Conservation (phyloP, 768 basidiomycete species). For the Austroboletus eburneus region DNA sequence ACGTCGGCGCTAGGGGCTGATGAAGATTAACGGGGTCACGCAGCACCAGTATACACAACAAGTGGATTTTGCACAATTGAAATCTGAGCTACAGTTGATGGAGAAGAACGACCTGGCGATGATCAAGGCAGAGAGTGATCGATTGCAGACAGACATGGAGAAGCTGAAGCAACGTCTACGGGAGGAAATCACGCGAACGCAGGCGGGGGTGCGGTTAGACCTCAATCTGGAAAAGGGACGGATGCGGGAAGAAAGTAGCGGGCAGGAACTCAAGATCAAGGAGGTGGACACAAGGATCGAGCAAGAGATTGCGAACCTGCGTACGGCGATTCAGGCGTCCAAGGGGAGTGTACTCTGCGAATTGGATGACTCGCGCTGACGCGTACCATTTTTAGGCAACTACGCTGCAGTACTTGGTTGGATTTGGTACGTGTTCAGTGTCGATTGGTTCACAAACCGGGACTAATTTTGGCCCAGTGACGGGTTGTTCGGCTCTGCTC, state of each 20-base stretch:
- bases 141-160: conserved; percentile 87
- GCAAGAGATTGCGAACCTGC: conserved; percentile 84
- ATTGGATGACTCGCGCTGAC: no score
- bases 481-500: conserved; percentile 78
- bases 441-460: not conserved
- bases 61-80: conserved; percentile 95
- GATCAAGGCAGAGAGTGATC: conserved; percentile 95
- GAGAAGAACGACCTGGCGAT: conserved; percentile 95
- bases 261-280: conserved; percentile 93
- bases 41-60: conserved; percentile 92
- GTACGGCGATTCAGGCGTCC: conserved; percentile 80
- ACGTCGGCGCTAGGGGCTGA: not conserved
- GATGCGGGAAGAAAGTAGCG: conserved; percentile 87
- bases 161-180: conserved; percentile 90
- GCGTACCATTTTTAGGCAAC: no score
- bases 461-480: conserved; percentile 45
- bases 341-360: no score
- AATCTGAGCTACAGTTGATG: conserved; percentile 93
- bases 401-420: conserved; percentile 82
- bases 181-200: conserved; percentile 88
- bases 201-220: conserved; percentile 90
- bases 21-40: conserved; percentile 6
- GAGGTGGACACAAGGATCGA: conserved; percentile 98
- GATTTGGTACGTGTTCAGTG: conserved; percentile 58
- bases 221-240: conserved; percentile 95